Evolutionary conservation across 192 early-diverging fungal species (phyloP).

Genomic region (Coemansia biformis): DNA sequence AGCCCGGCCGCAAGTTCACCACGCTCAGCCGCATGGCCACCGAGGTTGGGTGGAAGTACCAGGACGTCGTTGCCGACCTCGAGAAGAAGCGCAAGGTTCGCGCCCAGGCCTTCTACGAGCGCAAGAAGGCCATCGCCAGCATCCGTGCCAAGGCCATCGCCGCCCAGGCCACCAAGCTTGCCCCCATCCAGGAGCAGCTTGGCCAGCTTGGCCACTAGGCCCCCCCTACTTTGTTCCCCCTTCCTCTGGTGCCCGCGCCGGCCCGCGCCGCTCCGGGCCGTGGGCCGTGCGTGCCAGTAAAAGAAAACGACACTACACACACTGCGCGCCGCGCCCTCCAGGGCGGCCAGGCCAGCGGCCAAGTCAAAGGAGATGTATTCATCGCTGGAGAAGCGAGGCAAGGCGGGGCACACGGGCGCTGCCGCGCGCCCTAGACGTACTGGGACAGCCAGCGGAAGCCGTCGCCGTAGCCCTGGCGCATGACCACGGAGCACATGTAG

Average conservation of each 20-base stretch:
- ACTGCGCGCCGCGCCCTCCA: too few species aligned
- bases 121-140: slow-evolving; percentile 74
- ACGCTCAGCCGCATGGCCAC: slow-evolving; percentile 84
- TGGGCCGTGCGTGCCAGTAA: too few species aligned
- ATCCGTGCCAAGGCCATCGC: slow-evolving; percentile 56
- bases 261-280: too few species aligned
- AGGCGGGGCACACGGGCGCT: too few species aligned
- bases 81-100: slow-evolving; percentile 99
- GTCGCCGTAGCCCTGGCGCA: slow-evolving; percentile 98
- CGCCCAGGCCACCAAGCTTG: slow-evolving; percentile 54
- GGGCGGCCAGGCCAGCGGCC: too few species aligned
- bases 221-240: slow-evolving; percentile 5
- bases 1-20: slow-evolving; percentile 98
- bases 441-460: slow-evolving; percentile 88
- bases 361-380: too few species aligned
- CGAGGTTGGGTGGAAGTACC: slow-evolving; percentile 99
- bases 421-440: slow-evolving; percentile 66
- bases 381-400: too few species aligned
- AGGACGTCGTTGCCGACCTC: slow-evolving; percentile 90
- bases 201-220: slow-evolving; percentile 56
- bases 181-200: slow-evolving; percentile 55
- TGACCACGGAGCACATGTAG: slow-evolving; percentile 98
- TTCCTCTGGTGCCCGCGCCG: too few species aligned
- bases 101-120: slow-evolving; percentile 86
- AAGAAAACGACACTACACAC: too few species aligned